Base-by-base conservation (phyloP, 2,329 filamentous ascomycete genomes). In the Pseudopyricularia javanii region DNA sequence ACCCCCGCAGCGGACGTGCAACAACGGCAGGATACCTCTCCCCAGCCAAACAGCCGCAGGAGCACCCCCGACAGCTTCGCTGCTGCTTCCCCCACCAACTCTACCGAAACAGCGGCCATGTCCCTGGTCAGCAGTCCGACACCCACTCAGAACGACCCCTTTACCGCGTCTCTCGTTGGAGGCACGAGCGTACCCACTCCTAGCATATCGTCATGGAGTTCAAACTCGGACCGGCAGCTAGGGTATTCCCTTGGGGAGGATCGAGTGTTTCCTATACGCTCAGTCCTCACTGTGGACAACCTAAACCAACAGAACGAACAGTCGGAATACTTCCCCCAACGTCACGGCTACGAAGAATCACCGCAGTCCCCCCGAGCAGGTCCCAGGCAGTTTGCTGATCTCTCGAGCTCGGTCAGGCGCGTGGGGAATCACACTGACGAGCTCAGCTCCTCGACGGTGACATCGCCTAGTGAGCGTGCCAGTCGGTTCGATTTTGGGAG, bases 231-330 rank as follows among this genome's bases (percentile, higher is more conserved):
- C 30, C 66, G 59, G 40, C 72, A 73, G 52, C 60, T 63, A 4
- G 63, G 64, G 14, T 59, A 67, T 48, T 57, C 59, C 52, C 63
- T 57, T 52, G 62, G 58, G 49, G 61, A 62, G 22, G 68, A 91
- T 60, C 78, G 85, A 53, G 85, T 91, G 5, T 91, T 87, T 54
- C 87, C 87, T n/a, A 86, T 91, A 32, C 80, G 86, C 49, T 90
- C 86, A n/a, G 83, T 88, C 45, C 74, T 91, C 24, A 86, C 80
- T 7, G 79, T 91, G 40, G 82, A 87, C 59, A 79, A 79, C 7
- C 67, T 65, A 49, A 59, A 58, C 50, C 65, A 68, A 56, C 60
- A 66, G 5, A 62, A 59, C 47, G 70, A 73, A 11, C 57, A 62
- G 34, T 26, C 9, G 3, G 68, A 70, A n/a, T 68, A 68, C 54